phyloP scores from a whole-genome alignment of 257 asterid species.

The Anisodus tanguticus region DNA sequence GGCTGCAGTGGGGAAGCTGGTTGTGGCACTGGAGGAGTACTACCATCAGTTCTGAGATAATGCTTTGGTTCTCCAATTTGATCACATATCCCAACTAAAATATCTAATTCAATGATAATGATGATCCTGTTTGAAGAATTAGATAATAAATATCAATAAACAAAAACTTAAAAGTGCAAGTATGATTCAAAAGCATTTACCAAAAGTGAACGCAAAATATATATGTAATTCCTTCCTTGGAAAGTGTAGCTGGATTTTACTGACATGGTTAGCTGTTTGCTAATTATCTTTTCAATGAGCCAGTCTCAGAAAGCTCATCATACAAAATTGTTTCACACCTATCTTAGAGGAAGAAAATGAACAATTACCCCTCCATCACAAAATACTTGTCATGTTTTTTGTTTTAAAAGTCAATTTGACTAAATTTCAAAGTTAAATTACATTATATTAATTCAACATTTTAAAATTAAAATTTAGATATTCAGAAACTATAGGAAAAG shows the following conservation, averaged over 20 bases:
- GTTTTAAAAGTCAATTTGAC: no score
- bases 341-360: background rate
- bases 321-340: background rate
- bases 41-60: constrained; percentile 45
- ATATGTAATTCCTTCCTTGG: background rate
- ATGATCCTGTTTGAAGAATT: constrained; percentile 66
- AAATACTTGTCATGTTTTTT: no score
- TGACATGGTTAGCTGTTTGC: background rate
- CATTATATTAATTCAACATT: no score
- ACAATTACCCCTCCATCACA: background rate
- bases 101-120: constrained; percentile 70
- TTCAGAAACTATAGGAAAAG: no score
- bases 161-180: background rate
- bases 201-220: background rate
- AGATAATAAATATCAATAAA: constrained; percentile 28
- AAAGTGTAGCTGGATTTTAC: background rate
- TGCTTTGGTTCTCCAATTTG: constrained; percentile 71
- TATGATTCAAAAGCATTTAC: background rate
- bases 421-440: no score
- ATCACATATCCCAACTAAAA: constrained; percentile 63
- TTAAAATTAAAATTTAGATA: no score
- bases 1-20: constrained; percentile 44
- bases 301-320: background rate
- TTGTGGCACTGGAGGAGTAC: constrained; percentile 45
- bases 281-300: background rate